Conservation (phyloP, 2,329 filamentous ascomycete species). For the Cryoendolithus antarcticus region DNA sequence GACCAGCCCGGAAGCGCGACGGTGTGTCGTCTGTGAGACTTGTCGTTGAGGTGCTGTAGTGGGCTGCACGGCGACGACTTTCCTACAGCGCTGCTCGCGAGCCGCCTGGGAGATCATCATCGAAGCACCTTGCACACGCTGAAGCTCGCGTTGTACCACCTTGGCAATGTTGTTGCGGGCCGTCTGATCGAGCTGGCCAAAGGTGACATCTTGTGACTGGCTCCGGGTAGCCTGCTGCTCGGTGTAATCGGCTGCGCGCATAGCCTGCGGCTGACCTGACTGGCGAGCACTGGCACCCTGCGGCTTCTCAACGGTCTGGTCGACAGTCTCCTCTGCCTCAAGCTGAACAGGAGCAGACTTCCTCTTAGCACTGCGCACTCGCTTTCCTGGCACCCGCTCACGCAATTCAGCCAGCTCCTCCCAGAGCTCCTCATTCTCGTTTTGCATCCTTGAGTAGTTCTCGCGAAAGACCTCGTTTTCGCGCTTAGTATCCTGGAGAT, state of each 20-base stretch:
- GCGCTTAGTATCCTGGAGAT: conserved; percentile 37
- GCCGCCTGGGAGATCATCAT: conserved; percentile 1
- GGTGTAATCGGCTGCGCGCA: not conserved
- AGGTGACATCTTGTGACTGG: conserved; percentile 2
- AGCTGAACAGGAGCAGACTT: conserved; percentile 5
- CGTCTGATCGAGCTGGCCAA: conserved; percentile 5
- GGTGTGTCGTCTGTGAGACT: not conserved
- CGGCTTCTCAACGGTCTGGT: conserved; percentile 16
- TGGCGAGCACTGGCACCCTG: conserved; percentile 2
- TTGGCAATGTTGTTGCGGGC: conserved; percentile 6
- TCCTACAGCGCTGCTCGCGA: not conserved
- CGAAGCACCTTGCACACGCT: conserved; percentile 3
- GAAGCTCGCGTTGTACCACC: conserved; percentile 5
- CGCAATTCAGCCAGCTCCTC: conserved; percentile 27
- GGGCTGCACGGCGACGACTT: no score
- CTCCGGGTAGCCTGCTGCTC: not conserved
- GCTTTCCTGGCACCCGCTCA: conserved; percentile 29
- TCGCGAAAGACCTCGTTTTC: conserved; percentile 45
- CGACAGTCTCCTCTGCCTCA: conserved; percentile 8
- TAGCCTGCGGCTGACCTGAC: not conserved
- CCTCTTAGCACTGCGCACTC: conserved; percentile 25
- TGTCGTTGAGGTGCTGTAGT: no score
- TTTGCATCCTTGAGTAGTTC: conserved; percentile 47
- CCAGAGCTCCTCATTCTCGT: conserved; percentile 66
- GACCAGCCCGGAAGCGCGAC: not conserved